Evolutionary conservation across 257 asterid genomes (phyloP), one percentile per base, ranked within the genome.

Genomic region (Salvia splendens): DNA sequence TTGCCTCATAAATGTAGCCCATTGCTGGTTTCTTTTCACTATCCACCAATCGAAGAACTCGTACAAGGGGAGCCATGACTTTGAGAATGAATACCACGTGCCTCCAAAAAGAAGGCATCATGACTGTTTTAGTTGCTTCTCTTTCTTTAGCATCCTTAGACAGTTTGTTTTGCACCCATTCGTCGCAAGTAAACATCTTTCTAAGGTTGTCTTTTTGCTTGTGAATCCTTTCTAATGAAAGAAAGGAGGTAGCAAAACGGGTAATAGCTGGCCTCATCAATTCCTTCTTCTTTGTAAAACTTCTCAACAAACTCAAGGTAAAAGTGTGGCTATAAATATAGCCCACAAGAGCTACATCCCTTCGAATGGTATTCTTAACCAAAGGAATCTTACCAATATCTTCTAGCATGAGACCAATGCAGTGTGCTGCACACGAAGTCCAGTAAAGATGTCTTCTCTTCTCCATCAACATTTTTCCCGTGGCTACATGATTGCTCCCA

Each of bases 401-500:
- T 52, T 52, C 58, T 1, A 52, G 35, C 36, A 20, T 52, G 14
- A 52, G 24, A 10, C 17, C 58, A 17, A 52, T 0, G 14, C 58
- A 52, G 8, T 52, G 58, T 5, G 58, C 14, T 7, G 20, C 42
- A 55, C 61, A 55, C 11, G 16, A 17, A 11, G 61, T 55, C 61
- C 42, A 55, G 6, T 28, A 32, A 12, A 55, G 43, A 55, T 55
- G 6, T 12, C 3, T 33, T n/a, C 43, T 28, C 3, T 55, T 55
- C 8, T 55, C 43, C 61, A 55, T 55, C 17, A 55, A 32, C 61
- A 30, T 9, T 17, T 55, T 32, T 2, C 61, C 61, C 8, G 61
- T 42, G 4, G 61, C n/a, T 2, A 15, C n/a, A 32, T 55, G 28
- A 5, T 55, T 55, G 17, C 35, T 20, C 5, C 35, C 43, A 5